phyloP scores from a whole-genome alignment of 2,329 filamentous ascomycete species.

The Magnaporthales sp. region DNA sequence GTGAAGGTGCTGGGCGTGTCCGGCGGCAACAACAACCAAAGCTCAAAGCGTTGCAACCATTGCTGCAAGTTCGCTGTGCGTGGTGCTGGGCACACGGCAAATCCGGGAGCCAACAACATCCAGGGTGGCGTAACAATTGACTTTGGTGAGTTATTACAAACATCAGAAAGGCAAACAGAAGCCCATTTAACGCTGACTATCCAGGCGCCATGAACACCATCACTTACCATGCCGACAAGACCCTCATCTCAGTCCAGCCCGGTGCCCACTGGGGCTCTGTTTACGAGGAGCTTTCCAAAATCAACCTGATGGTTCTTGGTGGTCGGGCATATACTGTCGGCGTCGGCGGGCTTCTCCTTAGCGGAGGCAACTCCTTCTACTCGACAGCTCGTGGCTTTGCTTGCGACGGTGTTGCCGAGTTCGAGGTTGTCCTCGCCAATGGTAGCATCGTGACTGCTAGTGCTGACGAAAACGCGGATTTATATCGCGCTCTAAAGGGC shows the following conservation, averaged over 20 bases:
- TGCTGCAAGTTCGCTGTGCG: constrained; percentile 28
- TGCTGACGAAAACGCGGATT: constrained; percentile 10
- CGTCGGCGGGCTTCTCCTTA: constrained; percentile 18
- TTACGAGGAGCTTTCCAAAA: constrained; percentile 23
- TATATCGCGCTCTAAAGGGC: too few species aligned
- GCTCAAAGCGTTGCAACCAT: neutral
- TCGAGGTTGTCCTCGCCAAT: constrained; percentile 31
- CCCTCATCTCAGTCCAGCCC: constrained; percentile 23
- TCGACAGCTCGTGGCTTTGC: constrained; percentile 24
- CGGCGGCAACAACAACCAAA: constrained; percentile 7
- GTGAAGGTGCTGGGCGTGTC: neutral
- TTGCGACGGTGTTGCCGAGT: constrained; percentile 29
- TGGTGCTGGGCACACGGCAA: constrained; percentile 26
- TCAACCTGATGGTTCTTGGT: constrained; percentile 13
- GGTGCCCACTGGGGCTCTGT: constrained; percentile 28
- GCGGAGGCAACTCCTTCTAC: constrained; percentile 21
- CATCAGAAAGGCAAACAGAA: neutral
- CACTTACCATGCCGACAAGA: constrained; percentile 18
- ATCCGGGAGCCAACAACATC: too few species aligned
- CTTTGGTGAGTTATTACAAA: neutral
- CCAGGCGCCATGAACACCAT: constrained; percentile 22
- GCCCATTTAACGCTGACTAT: neutral
- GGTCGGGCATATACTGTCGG: constrained; percentile 18
- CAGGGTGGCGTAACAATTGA: too few species aligned
- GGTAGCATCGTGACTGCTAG: constrained; percentile 24